phyloP scores from a whole-genome alignment of 179 eudicot genomes.

The Gypsophila paniculata region DNA sequence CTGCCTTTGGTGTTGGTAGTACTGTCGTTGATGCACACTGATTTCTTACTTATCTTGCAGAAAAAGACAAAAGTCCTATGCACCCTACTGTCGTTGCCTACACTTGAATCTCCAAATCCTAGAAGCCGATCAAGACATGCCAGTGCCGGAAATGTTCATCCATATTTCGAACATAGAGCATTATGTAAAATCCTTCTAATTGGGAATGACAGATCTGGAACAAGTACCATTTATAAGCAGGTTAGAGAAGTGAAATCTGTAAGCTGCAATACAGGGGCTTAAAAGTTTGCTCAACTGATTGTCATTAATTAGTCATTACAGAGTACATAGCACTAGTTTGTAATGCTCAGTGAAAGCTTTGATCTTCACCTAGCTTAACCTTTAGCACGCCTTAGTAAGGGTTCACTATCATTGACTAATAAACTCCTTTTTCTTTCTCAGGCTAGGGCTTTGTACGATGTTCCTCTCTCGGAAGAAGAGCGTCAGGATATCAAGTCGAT shows the following conservation, averaged over 20 bases:
- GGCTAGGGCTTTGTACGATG: slow-evolving; percentile 59
- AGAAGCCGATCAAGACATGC: slow-evolving; percentile 18
- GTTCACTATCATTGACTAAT: slow-evolving; percentile 10
- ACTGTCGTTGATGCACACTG: neutral
- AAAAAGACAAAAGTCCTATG: slow-evolving; percentile 37
- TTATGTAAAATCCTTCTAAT: slow-evolving; percentile 52
- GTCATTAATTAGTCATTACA: neutral
- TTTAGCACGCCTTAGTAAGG: neutral
- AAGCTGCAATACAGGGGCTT: neutral
- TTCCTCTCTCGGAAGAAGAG: slow-evolving; percentile 61
- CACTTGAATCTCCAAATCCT: slow-evolving; percentile 31
- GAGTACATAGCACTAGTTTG: neutral
- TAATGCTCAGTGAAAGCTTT: neutral
- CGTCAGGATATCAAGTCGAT: slow-evolving; percentile 54
- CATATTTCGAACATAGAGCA: slow-evolving; percentile 39
- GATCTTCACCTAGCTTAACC: neutral
- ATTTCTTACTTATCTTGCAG: slow-evolving; percentile 25
- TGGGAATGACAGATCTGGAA: slow-evolving; percentile 64
- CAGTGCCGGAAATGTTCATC: slow-evolving; percentile 24
- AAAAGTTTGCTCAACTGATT: neutral
- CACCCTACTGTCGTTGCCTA: slow-evolving; percentile 40
- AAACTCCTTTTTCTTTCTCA: slow-evolving; percentile 25
- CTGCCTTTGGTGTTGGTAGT: slow-evolving; percentile 3
- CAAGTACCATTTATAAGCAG: slow-evolving; percentile 86
- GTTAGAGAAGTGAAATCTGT: slow-evolving; percentile 25